Conservation (phyloP, 1,284 basidiomycete genomes). For the Microbotryum scabiosae region DNA sequence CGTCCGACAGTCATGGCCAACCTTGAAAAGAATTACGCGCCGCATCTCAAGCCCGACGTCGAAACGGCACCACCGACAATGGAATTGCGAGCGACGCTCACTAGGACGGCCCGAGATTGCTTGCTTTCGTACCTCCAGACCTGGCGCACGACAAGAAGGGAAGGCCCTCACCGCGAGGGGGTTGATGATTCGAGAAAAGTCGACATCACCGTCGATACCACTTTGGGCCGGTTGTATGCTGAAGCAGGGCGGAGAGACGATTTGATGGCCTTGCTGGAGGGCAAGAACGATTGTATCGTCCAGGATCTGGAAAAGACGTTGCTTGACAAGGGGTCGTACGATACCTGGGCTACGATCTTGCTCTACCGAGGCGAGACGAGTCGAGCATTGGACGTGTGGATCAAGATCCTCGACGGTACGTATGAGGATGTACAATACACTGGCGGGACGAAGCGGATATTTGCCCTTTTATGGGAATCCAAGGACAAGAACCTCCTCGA, state of each 20-base stretch:
- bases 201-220: constrained; percentile 62
- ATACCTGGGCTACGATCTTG: constrained; percentile 58
- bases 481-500: constrained; percentile 56
- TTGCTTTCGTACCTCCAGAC: constrained; percentile 55
- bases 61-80: constrained; percentile 57
- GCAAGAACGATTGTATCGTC: constrained; percentile 47
- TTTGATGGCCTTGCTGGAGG: constrained; percentile 54
- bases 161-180: neutral
- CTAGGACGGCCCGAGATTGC: constrained; percentile 57
- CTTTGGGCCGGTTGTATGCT: constrained; percentile 64
- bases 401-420: constrained; percentile 61
- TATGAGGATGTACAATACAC: constrained; percentile 56
- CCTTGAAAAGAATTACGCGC: constrained; percentile 82
- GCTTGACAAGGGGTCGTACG: constrained; percentile 52
- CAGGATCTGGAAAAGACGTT: constrained; percentile 39
- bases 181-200: constrained; percentile 36
- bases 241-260: constrained; percentile 56
- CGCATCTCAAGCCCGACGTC: constrained; percentile 64
- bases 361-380: constrained; percentile 51
- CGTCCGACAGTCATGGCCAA: constrained; percentile 59
- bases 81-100: constrained; percentile 55
- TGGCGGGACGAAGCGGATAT: constrained; percentile 62
- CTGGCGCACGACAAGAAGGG: constrained; percentile 40
- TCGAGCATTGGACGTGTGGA: constrained; percentile 59
- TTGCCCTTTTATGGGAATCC: constrained; percentile 53